Percentiles rank a stretch among this genome's conserved stretches.
Evolutionary conservation across 108 stramenopile species (phyloP).

Genomic region (Nannochloropsis salina): DNA sequence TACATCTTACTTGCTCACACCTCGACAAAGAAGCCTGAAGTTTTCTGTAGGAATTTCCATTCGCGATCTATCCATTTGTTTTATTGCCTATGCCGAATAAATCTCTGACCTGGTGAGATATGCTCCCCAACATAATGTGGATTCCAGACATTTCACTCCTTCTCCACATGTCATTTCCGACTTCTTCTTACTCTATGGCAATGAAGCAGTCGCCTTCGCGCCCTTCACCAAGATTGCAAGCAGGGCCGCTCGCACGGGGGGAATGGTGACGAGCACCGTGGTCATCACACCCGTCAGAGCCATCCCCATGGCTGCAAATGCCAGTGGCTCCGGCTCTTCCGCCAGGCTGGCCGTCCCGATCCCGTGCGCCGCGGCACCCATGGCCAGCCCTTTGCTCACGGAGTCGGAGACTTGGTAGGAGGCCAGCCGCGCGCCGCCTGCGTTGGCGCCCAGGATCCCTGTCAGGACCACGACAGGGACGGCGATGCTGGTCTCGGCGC

Average conservation of each 20-base stretch:
- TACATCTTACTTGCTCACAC: too few species aligned
- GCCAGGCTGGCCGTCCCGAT: slow-evolving; percentile 79
- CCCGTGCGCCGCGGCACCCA: slow-evolving; percentile 83
- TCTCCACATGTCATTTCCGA: neutral
- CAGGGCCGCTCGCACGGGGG: slow-evolving; percentile 33
- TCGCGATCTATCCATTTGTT: too few species aligned
- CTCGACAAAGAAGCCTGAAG: too few species aligned
- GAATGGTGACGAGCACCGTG: slow-evolving; percentile 46
- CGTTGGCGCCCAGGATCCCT: slow-evolving; percentile 82
- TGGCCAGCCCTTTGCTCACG: slow-evolving; percentile 73
- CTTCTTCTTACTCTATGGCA: neutral
- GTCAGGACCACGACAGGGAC: slow-evolving; percentile 78
- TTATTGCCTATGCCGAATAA: too few species aligned
- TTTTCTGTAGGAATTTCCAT: too few species aligned
- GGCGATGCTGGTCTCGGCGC: slow-evolving; percentile 70
- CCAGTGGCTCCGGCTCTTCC: slow-evolving; percentile 78
- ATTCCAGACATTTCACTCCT: neutral
- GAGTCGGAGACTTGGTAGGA: slow-evolving; percentile 66
- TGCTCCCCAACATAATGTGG: too few species aligned
- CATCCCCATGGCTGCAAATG: slow-evolving; percentile 83
- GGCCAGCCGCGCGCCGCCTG: slow-evolving; percentile 66
- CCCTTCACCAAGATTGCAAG: slow-evolving; percentile 28
- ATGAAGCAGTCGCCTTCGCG: neutral
- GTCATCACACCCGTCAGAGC: slow-evolving; percentile 54
- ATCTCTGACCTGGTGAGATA: too few species aligned